Evolutionary conservation across 2,329 filamentous ascomycete genomes (phyloP).

Genomic region (Penicillium paneum): DNA sequence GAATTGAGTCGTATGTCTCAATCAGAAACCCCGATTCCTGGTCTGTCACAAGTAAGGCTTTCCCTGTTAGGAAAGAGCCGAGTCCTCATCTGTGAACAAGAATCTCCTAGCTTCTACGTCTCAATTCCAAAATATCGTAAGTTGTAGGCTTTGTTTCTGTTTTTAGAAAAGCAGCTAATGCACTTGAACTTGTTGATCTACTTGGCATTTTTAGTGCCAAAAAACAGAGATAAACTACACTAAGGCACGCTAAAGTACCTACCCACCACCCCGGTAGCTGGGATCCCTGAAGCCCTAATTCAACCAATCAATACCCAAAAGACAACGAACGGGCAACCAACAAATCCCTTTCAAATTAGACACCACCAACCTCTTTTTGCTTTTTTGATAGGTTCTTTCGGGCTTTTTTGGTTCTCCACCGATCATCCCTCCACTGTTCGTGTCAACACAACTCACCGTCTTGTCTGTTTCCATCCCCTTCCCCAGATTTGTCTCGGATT

Average conservation of each 20-base stretch:
- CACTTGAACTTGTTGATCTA: neutral
- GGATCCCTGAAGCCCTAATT: slow-evolving; percentile 5
- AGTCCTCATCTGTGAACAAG: neutral
- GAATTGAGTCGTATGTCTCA: neutral
- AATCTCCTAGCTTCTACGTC: neutral
- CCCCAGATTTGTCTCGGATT: slow-evolving; percentile 10
- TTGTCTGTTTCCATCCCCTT: slow-evolving; percentile 5
- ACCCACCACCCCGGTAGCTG: slow-evolving; percentile 2
- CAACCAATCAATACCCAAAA: slow-evolving; percentile 3
- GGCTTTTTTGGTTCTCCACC: neutral
- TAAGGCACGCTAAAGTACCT: neutral
- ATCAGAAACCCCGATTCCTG: too few species aligned
- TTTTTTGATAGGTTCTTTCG: neutral
- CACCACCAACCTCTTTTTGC: slow-evolving; percentile 5
- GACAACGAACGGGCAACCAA: neutral
- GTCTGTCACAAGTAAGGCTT: neutral
- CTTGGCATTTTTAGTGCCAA: neutral
- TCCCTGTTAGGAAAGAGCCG: neutral
- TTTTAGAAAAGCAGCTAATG: neutral
- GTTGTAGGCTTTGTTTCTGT: neutral
- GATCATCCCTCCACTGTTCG: slow-evolving; percentile 1
- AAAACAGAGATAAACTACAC: neutral
- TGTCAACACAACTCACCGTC: neutral
- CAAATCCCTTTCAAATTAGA: slow-evolving; percentile 6
- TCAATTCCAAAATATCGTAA: neutral